Evolutionary conservation across 2,329 filamentous ascomycete genomes (phyloP).

Genomic region (Pseudopyrenochaeta lycopersici): DNA sequence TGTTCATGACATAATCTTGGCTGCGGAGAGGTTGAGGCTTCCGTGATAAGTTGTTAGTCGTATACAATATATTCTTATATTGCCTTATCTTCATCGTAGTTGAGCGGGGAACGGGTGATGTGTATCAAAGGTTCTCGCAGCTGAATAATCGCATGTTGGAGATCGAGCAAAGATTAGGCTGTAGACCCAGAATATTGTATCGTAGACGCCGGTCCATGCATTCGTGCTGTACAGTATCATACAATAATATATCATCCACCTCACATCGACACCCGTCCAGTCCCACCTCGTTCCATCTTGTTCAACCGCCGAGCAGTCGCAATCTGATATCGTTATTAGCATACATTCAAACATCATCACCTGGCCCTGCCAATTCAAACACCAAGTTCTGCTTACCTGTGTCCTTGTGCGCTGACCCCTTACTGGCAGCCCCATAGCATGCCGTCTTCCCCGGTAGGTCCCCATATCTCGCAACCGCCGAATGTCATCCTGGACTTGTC

Average conservation of each 20-base stretch:
- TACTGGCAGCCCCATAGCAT: slow-evolving; percentile 92
- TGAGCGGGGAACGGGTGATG: no score
- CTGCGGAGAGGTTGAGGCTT: no score
- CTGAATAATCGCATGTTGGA: no score
- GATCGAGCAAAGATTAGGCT: background rate
- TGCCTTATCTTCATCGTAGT: no score
- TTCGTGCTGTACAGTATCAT: slow-evolving; percentile 36
- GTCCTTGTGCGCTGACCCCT: slow-evolving; percentile 88
- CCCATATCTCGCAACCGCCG: slow-evolving; percentile 88
- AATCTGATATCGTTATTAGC: slow-evolving; percentile 54
- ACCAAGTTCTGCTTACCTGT: slow-evolving; percentile 61
- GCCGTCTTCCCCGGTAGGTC: slow-evolving; percentile 84
- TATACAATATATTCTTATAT: no score
- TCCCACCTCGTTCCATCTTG: slow-evolving; percentile 62
- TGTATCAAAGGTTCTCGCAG: no score
- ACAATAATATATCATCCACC: slow-evolving; percentile 24
- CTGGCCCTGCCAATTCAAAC: slow-evolving; percentile 15
- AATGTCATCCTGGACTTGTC: slow-evolving; percentile 85
- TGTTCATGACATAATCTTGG: no score
- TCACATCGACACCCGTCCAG: slow-evolving; percentile 41
- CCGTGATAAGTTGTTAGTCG: no score
- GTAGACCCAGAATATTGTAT: slow-evolving; percentile 3
- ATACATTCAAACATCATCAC: background rate
- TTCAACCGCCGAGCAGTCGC: slow-evolving; percentile 68
- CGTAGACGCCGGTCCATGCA: slow-evolving; percentile 19